Evolutionary conservation across 805 yeast genomes (phyloP).

Genomic region (Kockiozyma suomiensis): DNA sequence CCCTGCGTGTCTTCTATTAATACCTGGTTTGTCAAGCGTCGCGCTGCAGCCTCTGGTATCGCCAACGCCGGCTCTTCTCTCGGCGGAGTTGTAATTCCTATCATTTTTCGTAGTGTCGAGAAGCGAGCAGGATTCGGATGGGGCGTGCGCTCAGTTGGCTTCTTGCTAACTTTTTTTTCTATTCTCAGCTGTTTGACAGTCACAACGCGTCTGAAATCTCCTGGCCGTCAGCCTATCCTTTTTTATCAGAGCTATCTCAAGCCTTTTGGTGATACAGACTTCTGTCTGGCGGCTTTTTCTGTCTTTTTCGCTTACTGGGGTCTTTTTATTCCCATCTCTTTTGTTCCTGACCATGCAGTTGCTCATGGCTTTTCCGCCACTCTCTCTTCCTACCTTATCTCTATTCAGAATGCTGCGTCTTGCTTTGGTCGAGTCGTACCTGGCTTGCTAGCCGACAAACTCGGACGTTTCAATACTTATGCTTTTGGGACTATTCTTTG

Average conservation of each 20-base stretch:
- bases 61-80: constrained; percentile 56
- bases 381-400: constrained; percentile 39
- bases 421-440: constrained; percentile 54
- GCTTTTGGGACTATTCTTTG: constrained; percentile 39
- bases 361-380: constrained; percentile 31
- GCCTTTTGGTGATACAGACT: constrained; percentile 38
- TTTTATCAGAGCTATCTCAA: constrained; percentile 23
- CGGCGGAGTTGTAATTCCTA: constrained; percentile 55
- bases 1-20: constrained; percentile 51
- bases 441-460: constrained; percentile 51
- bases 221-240: constrained; percentile 20
- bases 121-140: constrained; percentile 54
- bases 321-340: constrained; percentile 41
- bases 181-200: constrained; percentile 36
- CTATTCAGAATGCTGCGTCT: constrained; percentile 45
- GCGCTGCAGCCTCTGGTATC: constrained; percentile 52
- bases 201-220: constrained; percentile 36
- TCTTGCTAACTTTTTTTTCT: constrained; percentile 45
- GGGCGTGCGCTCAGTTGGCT: constrained; percentile 55
- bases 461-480: constrained; percentile 52
- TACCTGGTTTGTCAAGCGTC: constrained; percentile 49
- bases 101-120: constrained; percentile 49
- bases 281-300: constrained; percentile 36
- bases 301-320: constrained; percentile 39
- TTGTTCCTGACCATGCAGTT: constrained; percentile 40